A percentile compares a stretch with the other conserved stretches of the same genome.
Conservation (phyloP, 805 yeast genomes). For the Schwanniomyces pseudopolymorphus region DNA sequence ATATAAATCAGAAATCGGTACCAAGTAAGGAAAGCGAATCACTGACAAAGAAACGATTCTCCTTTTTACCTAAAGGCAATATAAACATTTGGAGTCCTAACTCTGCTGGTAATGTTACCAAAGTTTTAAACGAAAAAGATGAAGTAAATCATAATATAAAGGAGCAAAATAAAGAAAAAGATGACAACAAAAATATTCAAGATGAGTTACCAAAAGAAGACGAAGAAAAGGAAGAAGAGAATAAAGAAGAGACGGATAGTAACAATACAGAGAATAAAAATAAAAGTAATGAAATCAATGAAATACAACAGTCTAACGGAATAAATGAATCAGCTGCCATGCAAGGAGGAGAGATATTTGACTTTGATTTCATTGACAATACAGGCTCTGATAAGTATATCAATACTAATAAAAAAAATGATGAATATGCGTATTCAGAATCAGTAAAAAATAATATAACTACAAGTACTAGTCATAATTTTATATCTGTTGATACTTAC, state of each 20-base stretch:
- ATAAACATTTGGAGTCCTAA: neutral
- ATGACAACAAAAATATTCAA: neutral
- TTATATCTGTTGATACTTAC: neutral
- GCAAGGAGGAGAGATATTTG: neutral
- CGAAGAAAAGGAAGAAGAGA: conserved; percentile 2
- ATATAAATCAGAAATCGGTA: neutral
- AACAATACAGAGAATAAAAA: neutral
- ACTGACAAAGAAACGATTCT: neutral
- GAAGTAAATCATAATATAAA: neutral
- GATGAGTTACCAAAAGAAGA: conserved; percentile 5
- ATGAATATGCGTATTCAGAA: conserved; percentile 19
- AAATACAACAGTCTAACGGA: neutral
- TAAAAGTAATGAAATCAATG: neutral
- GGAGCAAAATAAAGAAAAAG: neutral
- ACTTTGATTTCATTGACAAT: neutral
- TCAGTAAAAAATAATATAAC: conserved; percentile 1
- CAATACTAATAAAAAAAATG: too few relatives aligned
- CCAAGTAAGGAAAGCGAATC: neutral
- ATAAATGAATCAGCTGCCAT: neutral
- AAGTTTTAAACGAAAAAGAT: neutral
- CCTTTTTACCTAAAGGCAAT: conserved; percentile 2
- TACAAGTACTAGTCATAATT: neutral
- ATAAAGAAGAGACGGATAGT: neutral
- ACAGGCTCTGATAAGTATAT: too few relatives aligned
- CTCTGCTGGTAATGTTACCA: neutral